Evolutionary conservation across 331 rosid species (phyloP).

Genomic region (Malus hybrid): DNA sequence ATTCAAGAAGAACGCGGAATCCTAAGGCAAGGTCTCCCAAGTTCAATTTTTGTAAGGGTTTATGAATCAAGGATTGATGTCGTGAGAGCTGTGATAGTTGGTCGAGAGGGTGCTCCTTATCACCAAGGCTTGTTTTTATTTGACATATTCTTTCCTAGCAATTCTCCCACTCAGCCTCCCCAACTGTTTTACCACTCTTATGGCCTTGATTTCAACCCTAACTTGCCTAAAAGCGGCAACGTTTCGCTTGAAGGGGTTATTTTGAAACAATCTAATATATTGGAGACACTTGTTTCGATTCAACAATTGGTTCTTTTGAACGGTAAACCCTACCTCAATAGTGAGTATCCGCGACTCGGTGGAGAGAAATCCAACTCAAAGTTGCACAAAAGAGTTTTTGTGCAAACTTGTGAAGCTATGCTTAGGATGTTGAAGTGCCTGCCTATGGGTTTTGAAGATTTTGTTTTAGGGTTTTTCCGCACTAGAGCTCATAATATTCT

Average conservation of each 20-base stretch:
- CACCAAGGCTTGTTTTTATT: conserved; percentile 20
- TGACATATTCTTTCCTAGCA: conserved; percentile 18
- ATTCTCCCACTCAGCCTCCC: conserved; percentile 10
- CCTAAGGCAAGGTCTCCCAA: neutral
- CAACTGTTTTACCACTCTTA: conserved; percentile 8
- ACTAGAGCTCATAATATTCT: conserved; percentile 21
- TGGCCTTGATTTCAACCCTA: neutral
- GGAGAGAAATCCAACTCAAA: neutral
- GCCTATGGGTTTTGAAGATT: conserved; percentile 7
- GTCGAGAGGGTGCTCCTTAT: conserved; percentile 7
- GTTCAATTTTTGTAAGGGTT: conserved; percentile 15
- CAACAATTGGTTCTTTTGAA: neutral
- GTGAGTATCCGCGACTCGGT: too few relatives aligned
- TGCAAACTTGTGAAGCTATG: conserved; percentile 12
- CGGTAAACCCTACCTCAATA: neutral
- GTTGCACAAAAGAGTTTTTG: neutral
- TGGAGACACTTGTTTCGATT: conserved; percentile 10
- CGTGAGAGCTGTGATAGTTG: conserved; percentile 12
- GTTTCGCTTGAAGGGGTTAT: neutral
- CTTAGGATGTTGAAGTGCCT: neutral
- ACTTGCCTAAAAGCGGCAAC: neutral
- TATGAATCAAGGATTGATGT: conserved; percentile 18
- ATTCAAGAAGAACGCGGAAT: conserved; percentile 6
- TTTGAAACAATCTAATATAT: neutral
- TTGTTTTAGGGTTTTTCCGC: conserved; percentile 18